A percentile compares a stretch with the other conserved stretches of the same genome.
Evolutionary conservation across 2,329 filamentous ascomycete species (phyloP).

Genomic region (Botryosphaeria dothidea): DNA sequence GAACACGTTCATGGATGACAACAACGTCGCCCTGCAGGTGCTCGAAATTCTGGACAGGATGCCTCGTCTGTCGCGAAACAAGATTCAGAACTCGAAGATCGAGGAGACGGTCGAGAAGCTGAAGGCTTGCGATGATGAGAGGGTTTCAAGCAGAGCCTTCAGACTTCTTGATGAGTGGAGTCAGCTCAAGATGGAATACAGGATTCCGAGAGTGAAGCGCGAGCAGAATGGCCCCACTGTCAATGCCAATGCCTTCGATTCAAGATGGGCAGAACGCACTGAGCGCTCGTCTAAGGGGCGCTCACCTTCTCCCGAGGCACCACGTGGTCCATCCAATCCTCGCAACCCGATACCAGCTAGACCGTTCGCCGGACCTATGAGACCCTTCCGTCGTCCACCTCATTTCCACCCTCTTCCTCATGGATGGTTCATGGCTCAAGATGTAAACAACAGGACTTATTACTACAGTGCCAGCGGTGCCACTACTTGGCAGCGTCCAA

Average conservation of each 20-base stretch:
- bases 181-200: slow-evolving; percentile 85
- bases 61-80: slow-evolving; percentile 90
- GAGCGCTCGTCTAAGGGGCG: slow-evolving; percentile 52
- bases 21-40: slow-evolving; percentile 85
- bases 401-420: slow-evolving; percentile 64
- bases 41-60: slow-evolving; percentile 86
- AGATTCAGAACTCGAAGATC: slow-evolving; percentile 95
- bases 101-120: slow-evolving; percentile 76
- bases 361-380: slow-evolving; percentile 42
- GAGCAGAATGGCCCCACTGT: slow-evolving; percentile 64
- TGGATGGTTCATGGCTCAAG: slow-evolving; percentile 83
- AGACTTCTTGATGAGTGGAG: slow-evolving; percentile 81
- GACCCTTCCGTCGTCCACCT: slow-evolving; percentile 40
- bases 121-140: slow-evolving; percentile 67
- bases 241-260: slow-evolving; percentile 44
- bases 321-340: slow-evolving; percentile 46
- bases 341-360: slow-evolving; percentile 56
- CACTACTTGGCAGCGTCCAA: slow-evolving; percentile 82
- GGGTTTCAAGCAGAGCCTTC: slow-evolving; percentile 71
- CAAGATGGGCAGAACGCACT: slow-evolving; percentile 63
- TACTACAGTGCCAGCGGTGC: slow-evolving; percentile 79
- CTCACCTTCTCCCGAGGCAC: slow-evolving; percentile 48
- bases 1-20: slow-evolving; percentile 81
- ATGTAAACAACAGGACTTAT: slow-evolving; percentile 67
- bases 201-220: slow-evolving; percentile 86